These are phyloP conservation scores for Hyaloraphidium curvatum DNA, from an alignment of 192 early-diverging fungal species.

Conservation along the genomic window DNA sequence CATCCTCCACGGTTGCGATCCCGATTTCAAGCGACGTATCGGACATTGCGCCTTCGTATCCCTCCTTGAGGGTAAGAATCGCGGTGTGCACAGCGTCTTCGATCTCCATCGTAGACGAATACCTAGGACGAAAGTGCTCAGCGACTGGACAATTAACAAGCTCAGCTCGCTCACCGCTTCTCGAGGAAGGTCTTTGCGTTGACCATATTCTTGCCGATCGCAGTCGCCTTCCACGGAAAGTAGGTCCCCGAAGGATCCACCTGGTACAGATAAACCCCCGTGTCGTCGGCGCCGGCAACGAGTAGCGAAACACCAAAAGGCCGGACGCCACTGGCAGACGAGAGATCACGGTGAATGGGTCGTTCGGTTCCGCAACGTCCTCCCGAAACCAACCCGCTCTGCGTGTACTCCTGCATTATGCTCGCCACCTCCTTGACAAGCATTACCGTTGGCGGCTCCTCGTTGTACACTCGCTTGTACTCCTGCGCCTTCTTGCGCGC, in stretches of 20 bases:
- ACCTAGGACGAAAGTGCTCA: constrained; percentile 18
- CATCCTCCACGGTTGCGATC: constrained; percentile 30
- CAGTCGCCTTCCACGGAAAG: constrained; percentile 97
- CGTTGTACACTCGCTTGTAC: constrained; percentile 81
- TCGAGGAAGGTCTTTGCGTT: constrained; percentile 99
- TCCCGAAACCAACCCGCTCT: constrained; percentile 52
- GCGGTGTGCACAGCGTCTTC: constrained; percentile 98
- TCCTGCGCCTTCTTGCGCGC: constrained; percentile 91
- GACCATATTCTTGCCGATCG: constrained; percentile 98
- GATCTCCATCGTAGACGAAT: constrained; percentile 80
- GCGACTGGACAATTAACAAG: not conserved
- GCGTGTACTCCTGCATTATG: constrained; percentile 98
- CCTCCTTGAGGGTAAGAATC: constrained; percentile 97
- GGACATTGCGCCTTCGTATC: constrained; percentile 98
- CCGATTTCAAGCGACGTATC: constrained; percentile 92
- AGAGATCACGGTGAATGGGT: not conserved
- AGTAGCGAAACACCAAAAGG: constrained; percentile 97
- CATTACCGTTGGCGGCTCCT: constrained; percentile 87
- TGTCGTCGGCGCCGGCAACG: constrained; percentile 84
- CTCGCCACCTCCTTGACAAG: constrained; percentile 91
- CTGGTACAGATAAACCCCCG: constrained; percentile 85
- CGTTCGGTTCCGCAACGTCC: not conserved
- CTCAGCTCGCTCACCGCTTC: constrained; percentile 66
- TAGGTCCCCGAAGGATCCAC: constrained; percentile 98
- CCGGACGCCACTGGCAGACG: constrained; percentile 67